phyloP scores from a whole-genome alignment of 108 stramenopile genomes.

The Pseudonitzschia multistriata region DNA sequence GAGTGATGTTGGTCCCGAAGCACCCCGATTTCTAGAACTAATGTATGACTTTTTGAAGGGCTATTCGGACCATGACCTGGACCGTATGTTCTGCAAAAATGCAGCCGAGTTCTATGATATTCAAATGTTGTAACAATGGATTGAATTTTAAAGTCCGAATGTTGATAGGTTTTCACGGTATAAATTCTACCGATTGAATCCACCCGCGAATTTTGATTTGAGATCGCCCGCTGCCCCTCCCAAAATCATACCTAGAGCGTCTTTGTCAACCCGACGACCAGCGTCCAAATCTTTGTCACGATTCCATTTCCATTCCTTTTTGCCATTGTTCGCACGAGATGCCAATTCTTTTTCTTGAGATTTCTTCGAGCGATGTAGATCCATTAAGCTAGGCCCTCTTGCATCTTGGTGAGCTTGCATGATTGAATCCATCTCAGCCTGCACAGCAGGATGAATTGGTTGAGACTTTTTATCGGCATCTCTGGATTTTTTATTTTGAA shows the following conservation, averaged over 20 bases:
- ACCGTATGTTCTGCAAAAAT: slow-evolving; percentile 51
- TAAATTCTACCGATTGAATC: slow-evolving; percentile 26
- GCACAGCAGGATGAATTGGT: slow-evolving; percentile 62
- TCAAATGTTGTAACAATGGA: too few relatives aligned
- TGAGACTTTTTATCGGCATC: slow-evolving; percentile 1
- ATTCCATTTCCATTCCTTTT: slow-evolving; percentile 68
- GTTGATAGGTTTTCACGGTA: background rate
- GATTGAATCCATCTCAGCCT: slow-evolving; percentile 78
- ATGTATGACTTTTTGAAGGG: slow-evolving; percentile 45
- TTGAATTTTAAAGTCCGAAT: background rate
- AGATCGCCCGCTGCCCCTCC: slow-evolving; percentile 72
- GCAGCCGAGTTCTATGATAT: slow-evolving; percentile 63
- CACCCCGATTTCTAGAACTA: slow-evolving; percentile 47
- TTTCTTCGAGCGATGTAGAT: slow-evolving; percentile 59
- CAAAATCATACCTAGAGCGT: slow-evolving; percentile 69
- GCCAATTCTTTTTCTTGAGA: slow-evolving; percentile 42
- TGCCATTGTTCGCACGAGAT: slow-evolving; percentile 10
- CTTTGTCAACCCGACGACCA: slow-evolving; percentile 84
- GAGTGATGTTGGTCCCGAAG: slow-evolving; percentile 57
- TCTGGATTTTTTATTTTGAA: slow-evolving; percentile 48
- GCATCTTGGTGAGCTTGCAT: slow-evolving; percentile 66
- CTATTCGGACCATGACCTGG: slow-evolving; percentile 52
- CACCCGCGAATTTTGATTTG: slow-evolving; percentile 75
- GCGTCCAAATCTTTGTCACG: slow-evolving; percentile 76
- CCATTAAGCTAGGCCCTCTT: slow-evolving; percentile 71